Conservation (phyloP, 208 protist species). For the Acanthamoeba sp. region DNA sequence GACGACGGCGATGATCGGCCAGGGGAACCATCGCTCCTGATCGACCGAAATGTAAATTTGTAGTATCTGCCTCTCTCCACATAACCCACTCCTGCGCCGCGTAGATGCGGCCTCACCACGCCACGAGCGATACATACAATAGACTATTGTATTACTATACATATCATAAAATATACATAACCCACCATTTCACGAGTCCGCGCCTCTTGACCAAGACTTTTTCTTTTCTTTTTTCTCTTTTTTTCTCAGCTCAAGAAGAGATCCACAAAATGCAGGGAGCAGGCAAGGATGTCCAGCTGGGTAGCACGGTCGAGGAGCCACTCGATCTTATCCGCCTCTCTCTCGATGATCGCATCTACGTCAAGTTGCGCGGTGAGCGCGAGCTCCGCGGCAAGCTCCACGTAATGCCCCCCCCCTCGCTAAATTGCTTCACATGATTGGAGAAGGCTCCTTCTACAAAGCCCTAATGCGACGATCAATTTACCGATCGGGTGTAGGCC, state of each 20-base stretch:
- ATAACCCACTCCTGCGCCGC: neutral
- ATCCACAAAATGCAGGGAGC: conserved; percentile 16
- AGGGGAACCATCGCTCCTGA: too few species aligned
- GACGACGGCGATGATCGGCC: too few species aligned
- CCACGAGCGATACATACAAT: neutral
- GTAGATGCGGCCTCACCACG: too few species aligned
- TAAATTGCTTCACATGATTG: neutral
- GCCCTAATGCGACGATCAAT: too few species aligned
- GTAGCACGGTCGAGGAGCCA: conserved; percentile 87
- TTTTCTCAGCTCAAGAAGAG: too few species aligned
- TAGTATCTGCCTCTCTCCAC: neutral
- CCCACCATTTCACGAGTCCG: too few species aligned
- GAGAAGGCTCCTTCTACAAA: too few species aligned
- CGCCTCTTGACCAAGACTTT: too few species aligned
- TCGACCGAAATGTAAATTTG: neutral
- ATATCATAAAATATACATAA: too few species aligned
- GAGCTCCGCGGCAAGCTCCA: conserved; percentile 92
- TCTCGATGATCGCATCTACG: conserved; percentile 92
- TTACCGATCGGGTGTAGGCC: conserved; percentile 90
- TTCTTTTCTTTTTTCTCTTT: too few species aligned
- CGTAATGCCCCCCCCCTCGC: conserved; percentile 79
- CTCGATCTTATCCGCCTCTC: conserved; percentile 91
- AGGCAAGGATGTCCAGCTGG: neutral
- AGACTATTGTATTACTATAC: neutral
- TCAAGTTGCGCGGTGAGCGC: conserved; percentile 92